Conservation (phyloP, 225 moss, liverwort and hornwort genomes). For the Climacium dendroides region DNA sequence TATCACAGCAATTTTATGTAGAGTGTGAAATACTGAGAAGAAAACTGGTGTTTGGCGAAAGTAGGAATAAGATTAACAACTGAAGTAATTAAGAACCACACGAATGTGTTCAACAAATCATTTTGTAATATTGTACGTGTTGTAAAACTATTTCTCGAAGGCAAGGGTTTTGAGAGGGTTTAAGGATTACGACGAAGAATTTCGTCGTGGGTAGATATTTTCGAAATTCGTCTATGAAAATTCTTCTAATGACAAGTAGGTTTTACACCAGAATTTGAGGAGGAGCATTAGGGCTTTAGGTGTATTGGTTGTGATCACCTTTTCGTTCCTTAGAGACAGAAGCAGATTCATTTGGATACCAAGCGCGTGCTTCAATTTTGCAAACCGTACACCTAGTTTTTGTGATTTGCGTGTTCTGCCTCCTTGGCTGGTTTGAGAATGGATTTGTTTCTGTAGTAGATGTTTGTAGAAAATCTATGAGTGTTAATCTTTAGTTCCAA, state of each 20-base stretch:
- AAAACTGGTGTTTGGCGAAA: neutral
- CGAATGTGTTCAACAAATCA: neutral
- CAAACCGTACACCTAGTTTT: neutral
- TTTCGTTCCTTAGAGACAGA: neutral
- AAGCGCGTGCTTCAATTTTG: neutral
- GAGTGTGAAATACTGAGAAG: neutral
- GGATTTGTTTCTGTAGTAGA: neutral
- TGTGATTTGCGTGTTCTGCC: neutral
- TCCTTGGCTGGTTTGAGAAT: neutral
- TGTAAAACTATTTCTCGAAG: neutral
- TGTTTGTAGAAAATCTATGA: neutral
- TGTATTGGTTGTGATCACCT: neutral
- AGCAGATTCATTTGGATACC: neutral
- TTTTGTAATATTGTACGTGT: neutral
- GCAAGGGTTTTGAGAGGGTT: conserved; percentile 12
- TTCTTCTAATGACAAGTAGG: neutral
- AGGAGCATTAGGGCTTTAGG: neutral
- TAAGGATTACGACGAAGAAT: neutral
- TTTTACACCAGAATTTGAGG: neutral
- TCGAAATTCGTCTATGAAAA: neutral
- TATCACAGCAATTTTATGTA: neutral
- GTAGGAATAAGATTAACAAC: neutral
- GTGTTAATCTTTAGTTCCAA: neutral
- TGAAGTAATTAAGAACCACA: neutral
- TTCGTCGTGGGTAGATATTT: neutral